Evolutionary conservation across 192 early-diverging fungal genomes (phyloP).

Genomic region (Backusella mclennaniae): DNA sequence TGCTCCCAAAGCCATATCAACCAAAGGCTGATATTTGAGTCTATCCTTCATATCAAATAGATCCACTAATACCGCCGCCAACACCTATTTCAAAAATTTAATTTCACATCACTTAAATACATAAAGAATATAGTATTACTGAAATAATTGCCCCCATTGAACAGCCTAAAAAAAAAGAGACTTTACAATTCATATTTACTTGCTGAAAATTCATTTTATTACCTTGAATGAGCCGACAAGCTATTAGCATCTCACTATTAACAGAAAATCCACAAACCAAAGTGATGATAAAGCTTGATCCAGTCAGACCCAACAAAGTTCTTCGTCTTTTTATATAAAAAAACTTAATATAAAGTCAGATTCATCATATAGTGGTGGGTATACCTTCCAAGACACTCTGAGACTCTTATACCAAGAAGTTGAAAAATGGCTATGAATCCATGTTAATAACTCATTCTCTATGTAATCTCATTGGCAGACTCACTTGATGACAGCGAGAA

Average conservation of each 20-base stretch:
- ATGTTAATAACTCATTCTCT: not conserved
- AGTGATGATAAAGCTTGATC: not conserved
- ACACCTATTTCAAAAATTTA: not conserved
- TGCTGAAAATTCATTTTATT: not conserved
- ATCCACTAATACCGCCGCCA: not conserved
- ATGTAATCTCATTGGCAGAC: not conserved
- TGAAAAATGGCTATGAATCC: not conserved
- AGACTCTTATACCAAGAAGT: not conserved
- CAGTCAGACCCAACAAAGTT: not conserved
- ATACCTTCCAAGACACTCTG: not conserved
- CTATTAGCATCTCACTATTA: not conserved
- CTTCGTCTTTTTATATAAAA: not conserved
- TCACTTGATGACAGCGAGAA: not conserved
- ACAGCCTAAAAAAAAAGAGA: not conserved
- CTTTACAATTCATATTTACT: not conserved
- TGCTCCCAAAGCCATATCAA: not conserved
- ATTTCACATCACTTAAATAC: not conserved
- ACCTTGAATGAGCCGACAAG: not conserved
- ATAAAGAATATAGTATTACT: not conserved
- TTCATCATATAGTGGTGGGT: not conserved
- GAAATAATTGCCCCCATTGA: not conserved
- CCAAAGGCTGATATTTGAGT: not conserved
- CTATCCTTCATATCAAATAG: not conserved
- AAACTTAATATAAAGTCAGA: not conserved
- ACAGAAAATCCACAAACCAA: not conserved